Percentiles rank a stretch among this genome's conserved stretches.
These are phyloP conservation scores for Blastosporella zonata DNA, from an alignment of 1,284 basidiomycete genomes.

Conservation along the genomic window DNA sequence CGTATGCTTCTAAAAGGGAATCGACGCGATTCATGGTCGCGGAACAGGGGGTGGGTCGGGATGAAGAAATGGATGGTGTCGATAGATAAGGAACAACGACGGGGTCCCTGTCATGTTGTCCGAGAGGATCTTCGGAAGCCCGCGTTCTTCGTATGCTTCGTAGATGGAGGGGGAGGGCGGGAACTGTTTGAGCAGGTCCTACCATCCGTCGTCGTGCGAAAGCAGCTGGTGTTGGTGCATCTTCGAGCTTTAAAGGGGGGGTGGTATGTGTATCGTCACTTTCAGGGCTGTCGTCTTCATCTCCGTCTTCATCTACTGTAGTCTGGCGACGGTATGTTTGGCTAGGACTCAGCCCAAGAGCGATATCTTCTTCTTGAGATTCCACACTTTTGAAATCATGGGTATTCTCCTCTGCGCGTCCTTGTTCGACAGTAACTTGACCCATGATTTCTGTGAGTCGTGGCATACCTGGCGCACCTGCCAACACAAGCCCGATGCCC, in stretches of 20 bases:
- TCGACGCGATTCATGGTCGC: conserved; percentile 48
- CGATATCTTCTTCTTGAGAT: conserved; percentile 40
- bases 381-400: conserved; percentile 49
- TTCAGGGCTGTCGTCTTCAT: conserved; percentile 28
- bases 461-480: conserved; percentile 79
- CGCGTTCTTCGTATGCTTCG: conserved; percentile 48
- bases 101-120: conserved; percentile 55
- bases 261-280: conserved; percentile 24
- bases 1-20: conserved; percentile 62
- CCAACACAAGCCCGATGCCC: conserved; percentile 83
- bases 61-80: conserved; percentile 59
- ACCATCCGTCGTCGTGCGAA: conserved; percentile 45
- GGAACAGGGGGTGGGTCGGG: conserved; percentile 42
- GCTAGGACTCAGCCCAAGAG: conserved; percentile 23
- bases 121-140: conserved; percentile 69
- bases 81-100: conserved; percentile 56
- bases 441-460: conserved; percentile 71
- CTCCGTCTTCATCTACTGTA: conserved; percentile 31
- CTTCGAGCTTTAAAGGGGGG: conserved; percentile 1
- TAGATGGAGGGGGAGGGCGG: conserved; percentile 60
- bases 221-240: conserved; percentile 17
- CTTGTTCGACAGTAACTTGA: conserved; percentile 87
- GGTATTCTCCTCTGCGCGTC: conserved; percentile 61
- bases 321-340: conserved; percentile 17
- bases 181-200: conserved; percentile 67